phyloP scores from a whole-genome alignment of 1,139 yeast species.

The Protomyces inouyei region DNA sequence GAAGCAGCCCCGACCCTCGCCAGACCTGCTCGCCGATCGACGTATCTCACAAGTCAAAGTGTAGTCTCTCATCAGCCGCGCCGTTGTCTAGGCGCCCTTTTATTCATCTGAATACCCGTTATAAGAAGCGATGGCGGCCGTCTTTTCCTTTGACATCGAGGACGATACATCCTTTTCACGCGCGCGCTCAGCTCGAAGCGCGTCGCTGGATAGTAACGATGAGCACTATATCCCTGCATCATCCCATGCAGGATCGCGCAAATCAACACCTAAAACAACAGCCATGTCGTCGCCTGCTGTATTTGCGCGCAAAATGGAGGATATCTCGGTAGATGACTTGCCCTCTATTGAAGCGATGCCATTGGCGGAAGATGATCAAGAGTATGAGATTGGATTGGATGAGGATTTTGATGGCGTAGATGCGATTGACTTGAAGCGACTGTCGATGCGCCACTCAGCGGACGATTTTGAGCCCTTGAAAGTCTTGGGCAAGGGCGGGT shows the following conservation, averaged over 20 bases:
- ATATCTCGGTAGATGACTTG: slow-evolving; percentile 35
- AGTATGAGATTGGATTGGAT: slow-evolving; percentile 14
- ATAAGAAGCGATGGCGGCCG: slow-evolving; percentile 34
- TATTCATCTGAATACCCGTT: not conserved
- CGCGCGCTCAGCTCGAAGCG: not conserved
- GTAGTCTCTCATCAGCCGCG: not conserved
- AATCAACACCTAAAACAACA: slow-evolving; percentile 27
- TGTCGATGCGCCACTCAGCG: slow-evolving; percentile 38
- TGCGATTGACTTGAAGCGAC: slow-evolving; percentile 33
- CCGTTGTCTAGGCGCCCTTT: not conserved
- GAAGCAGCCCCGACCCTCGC: not conserved
- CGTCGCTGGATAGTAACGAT: slow-evolving; percentile 19
- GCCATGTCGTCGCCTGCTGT: slow-evolving; percentile 26
- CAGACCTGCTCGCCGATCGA: not conserved
- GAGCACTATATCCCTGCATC: slow-evolving; percentile 32
- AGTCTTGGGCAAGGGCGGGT: slow-evolving; percentile 87
- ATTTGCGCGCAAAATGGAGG: slow-evolving; percentile 28
- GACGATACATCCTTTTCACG: slow-evolving; percentile 23
- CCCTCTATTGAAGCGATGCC: slow-evolving; percentile 39
- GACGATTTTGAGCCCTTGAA: slow-evolving; percentile 69
- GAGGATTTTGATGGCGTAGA: slow-evolving; percentile 4
- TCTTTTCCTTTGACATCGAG: slow-evolving; percentile 37
- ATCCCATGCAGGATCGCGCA: slow-evolving; percentile 12
- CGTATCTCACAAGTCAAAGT: not conserved
- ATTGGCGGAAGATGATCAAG: slow-evolving; percentile 39